These are phyloP conservation scores for Diplogelasinospora grovesii DNA, from an alignment of 495 filamentous ascomycete species.

Conservation along the genomic window DNA sequence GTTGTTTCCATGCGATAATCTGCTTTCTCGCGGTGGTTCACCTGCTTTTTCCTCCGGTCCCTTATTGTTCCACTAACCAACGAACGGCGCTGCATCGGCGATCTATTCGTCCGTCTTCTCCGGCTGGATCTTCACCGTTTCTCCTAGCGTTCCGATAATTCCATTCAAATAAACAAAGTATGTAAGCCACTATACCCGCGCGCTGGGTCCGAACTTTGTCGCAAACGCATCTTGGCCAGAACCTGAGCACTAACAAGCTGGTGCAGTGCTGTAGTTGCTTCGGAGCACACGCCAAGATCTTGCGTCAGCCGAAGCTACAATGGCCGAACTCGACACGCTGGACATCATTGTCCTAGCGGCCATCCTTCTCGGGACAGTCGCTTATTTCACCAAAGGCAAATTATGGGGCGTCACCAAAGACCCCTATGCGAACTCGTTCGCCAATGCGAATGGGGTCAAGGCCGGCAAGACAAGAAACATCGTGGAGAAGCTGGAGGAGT, in stretches of 20 bases:
- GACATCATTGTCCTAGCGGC: slow-evolving; percentile 84
- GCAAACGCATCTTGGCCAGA: neutral
- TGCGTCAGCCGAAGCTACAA: too few species aligned
- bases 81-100: too few species aligned
- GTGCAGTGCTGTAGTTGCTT: neutral
- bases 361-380: slow-evolving; percentile 78
- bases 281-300: neutral
- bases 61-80: neutral
- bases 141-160: neutral
- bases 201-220: neutral
- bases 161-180: too few species aligned
- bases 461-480: slow-evolving; percentile 89
- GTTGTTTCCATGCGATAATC: neutral
- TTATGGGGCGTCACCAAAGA: slow-evolving; percentile 86
- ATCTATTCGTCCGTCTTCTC: too few species aligned
- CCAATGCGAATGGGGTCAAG: slow-evolving; percentile 63
- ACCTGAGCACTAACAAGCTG: neutral
- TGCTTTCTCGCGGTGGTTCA: neutral
- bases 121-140: neutral
- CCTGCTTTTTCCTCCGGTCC: too few species aligned
- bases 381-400: slow-evolving; percentile 95
- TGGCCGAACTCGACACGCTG: slow-evolving; percentile 95
- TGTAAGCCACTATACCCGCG: neutral
- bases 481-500: slow-evolving; percentile 91
- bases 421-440: slow-evolving; percentile 70